Evolutionary conservation across 495 filamentous ascomycete genomes (phyloP), one percentile per base, ranked within the genome.

Genomic region (Xylaria cubensis): DNA sequence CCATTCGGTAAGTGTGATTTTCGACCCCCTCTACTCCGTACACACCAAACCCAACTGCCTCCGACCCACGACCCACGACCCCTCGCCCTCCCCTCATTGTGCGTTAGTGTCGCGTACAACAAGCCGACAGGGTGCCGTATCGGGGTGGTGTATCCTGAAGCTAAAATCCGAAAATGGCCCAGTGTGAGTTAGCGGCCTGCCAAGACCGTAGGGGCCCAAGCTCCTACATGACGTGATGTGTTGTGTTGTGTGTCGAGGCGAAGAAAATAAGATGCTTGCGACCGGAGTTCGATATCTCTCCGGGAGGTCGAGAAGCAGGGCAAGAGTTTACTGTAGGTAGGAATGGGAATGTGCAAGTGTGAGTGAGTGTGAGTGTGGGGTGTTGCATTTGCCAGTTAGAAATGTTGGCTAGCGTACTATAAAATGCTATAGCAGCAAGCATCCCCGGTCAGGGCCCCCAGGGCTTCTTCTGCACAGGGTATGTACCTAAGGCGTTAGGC

Each of bases 121-220:
- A 7, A 50, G 19, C 50, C 13, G 50, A 59, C 53, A 29, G 26
- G 55, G 55, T 59, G 17, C 32, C 12, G 39, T 42, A 42, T 42
- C 39, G 39, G 39, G 39, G 10, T 42, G 39, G 10, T 42, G 55
- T 59, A 29, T 36, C 26, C 26, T 32, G 55, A 61, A 61, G 58
- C 17, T 41, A 36, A 39, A 39, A 34, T 59, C 58, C 58, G 58
- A 39, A 21, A 21, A 13, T 17, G 17, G 58, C 0, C 58, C 34
- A 61, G 58, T 17, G 9, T 12, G 34, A 21, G 26, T 53, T 29
- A 56, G 48, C 42, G 65, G 50, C n/a, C 4, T 9, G 65, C 65
- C 65, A 67, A 67, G 65, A n/a, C 65, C 29, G 50, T n/a, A 41
- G 48, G 64, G 64, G 65, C 29, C 65, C 65, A 67, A 67, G 65